Conservation (phyloP, 305 asterid genomes). For the Stenogyne calaminthoides region DNA sequence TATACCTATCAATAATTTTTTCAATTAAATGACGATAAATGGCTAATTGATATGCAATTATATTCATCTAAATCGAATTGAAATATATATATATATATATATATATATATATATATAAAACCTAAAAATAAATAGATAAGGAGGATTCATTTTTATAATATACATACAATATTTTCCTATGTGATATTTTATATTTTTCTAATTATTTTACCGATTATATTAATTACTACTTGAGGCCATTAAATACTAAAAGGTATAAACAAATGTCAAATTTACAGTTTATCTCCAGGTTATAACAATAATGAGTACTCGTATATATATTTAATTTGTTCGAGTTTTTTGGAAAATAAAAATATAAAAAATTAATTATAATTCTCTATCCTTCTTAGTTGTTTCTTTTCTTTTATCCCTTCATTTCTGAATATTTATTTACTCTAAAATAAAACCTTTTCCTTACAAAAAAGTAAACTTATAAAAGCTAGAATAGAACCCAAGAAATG, state of each 20-base stretch:
- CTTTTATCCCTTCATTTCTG: not conserved
- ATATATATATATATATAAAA: no score
- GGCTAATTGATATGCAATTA: no score
- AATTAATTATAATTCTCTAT: not conserved
- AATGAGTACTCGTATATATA: not conserved
- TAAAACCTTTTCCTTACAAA: not conserved
- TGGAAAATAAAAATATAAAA: not conserved
- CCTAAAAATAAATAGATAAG: not conserved
- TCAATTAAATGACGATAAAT: no score
- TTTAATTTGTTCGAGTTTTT: not conserved
- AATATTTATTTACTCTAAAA: not conserved
- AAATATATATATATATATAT: no score
- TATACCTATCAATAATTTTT: no score
- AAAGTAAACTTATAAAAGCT: constrained; percentile 19
- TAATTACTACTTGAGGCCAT: not conserved
- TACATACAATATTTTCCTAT: not conserved
- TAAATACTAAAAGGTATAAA: not conserved
- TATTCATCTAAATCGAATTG: no score
- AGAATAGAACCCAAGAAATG: constrained; percentile 26
- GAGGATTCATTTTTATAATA: not conserved
- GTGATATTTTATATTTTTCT: not conserved
- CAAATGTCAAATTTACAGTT: not conserved
- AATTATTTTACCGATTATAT: no score
- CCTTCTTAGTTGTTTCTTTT: not conserved
- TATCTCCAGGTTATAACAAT: not conserved